Evolutionary conservation across 805 yeast species (phyloP), one percentile per base, ranked within the genome.

Genomic region (Saturnispora silvae): DNA sequence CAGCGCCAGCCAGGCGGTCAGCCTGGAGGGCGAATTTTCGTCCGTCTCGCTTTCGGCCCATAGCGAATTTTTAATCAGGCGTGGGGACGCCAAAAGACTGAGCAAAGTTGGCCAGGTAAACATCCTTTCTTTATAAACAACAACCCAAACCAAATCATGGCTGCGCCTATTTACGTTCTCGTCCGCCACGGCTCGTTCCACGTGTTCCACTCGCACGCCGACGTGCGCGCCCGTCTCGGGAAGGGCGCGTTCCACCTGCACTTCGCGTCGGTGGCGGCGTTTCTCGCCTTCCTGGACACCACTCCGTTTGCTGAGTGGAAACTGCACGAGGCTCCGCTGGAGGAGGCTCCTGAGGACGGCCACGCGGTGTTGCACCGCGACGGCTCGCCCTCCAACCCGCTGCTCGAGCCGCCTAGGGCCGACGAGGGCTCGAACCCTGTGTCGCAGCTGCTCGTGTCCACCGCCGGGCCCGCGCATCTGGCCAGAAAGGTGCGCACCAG

Each of bases 51-150:
- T 36, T 22, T 23, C 32, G 22, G 30, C 19, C 32, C 17, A 32
- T 9, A 19, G 39, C 20, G 34, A 36, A 20, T 19, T 20, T 20
- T 16, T 36, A 20, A 23, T 36, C n/a, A 36, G 22, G 27, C 23
- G 39, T 31, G 39, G 18, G 20, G 39, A 36, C 34, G 39, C 39
- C 17, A 32, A 36, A 29, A 25, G 39, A 28, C 39, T 36, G 34
- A 30, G 34, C 34, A 29, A 20, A 20, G 23, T 31, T 20, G 39
- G 39, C 26, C 29, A 36, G 18, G 34, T 36, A 20, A 32, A 36
- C 39, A 36, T 36, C 22, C 34, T 36, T 31, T 15, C 22, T 31
- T 28, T 15, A 25, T 25, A 25, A 23, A 23, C 25, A 23, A 23
- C 25, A 23, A 23, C 25, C 8, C 8, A 8, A 8, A 11, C 11